phyloP scores from a whole-genome alignment of 495 filamentous ascomycete species.

The Penicillium atrosanguineum region DNA sequence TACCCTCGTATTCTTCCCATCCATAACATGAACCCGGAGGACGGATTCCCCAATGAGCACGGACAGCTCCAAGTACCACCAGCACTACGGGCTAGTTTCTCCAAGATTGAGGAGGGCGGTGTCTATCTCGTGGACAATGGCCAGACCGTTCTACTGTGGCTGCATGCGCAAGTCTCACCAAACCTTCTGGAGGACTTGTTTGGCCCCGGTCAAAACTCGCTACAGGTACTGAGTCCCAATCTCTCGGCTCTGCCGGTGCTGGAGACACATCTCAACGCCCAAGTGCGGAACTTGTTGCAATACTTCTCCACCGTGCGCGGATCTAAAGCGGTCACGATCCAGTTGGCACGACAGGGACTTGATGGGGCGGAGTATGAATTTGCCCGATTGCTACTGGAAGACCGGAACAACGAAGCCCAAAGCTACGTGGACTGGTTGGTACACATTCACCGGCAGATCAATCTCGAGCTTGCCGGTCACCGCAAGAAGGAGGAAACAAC shows the following conservation, averaged over 20 bases:
- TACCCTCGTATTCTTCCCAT: slow-evolving; percentile 92
- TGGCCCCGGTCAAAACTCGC: slow-evolving; percentile 67
- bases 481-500: slow-evolving; percentile 67
- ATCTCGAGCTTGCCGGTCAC: slow-evolving; percentile 80
- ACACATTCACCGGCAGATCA: slow-evolving; percentile 87
- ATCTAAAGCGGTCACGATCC: slow-evolving; percentile 82
- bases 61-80: slow-evolving; percentile 76
- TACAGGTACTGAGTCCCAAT: slow-evolving; percentile 76
- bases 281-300: slow-evolving; percentile 89
- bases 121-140: slow-evolving; percentile 98
- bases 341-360: slow-evolving; percentile 87
- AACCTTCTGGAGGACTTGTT: slow-evolving; percentile 92
- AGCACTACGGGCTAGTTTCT: slow-evolving; percentile 78
- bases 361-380: slow-evolving; percentile 98
- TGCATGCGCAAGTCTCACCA: slow-evolving; percentile 70
- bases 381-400: slow-evolving; percentile 84
- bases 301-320: slow-evolving; percentile 79
- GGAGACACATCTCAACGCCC: slow-evolving; percentile 90
- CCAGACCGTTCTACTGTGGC: slow-evolving; percentile 85
- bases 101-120: slow-evolving; percentile 87
- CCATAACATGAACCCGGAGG: slow-evolving; percentile 72
- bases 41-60: slow-evolving; percentile 86
- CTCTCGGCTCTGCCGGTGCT: slow-evolving; percentile 68
- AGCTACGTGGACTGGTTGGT: slow-evolving; percentile 99
- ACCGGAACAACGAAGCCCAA: slow-evolving; percentile 95